Evolutionary conservation across 768 basidiomycete species (phyloP).

Genomic region (Boletales sp.): DNA sequence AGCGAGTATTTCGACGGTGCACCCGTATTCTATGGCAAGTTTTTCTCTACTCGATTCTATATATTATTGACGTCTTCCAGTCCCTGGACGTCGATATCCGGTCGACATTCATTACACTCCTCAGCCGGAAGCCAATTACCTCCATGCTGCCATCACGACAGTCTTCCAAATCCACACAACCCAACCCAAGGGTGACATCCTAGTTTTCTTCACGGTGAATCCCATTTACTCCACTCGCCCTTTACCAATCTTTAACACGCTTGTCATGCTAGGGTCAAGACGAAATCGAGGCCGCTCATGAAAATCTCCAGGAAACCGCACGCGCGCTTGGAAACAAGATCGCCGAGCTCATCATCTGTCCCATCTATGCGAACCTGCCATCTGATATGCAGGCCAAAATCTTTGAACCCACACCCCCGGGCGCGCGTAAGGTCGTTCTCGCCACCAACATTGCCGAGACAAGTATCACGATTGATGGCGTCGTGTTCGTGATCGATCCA

Average conservation of each 20-base stretch:
- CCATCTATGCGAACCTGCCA: constrained; percentile 98
- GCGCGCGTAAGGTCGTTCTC: constrained; percentile 94
- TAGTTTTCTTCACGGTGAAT: constrained; percentile 92
- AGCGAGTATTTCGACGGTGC: constrained; percentile 96
- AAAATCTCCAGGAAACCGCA: constrained; percentile 93
- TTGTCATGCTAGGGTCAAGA: constrained; percentile 73
- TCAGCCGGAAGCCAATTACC: constrained; percentile 98
- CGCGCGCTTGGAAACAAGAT: constrained; percentile 95
- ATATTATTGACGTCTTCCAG: constrained; percentile 37
- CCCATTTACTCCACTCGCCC: not conserved
- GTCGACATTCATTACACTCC: constrained; percentile 99
- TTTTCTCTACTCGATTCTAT: not conserved
- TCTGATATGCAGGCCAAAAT: constrained; percentile 99
- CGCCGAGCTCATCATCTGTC: constrained; percentile 89
- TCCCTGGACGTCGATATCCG: constrained; percentile 95
- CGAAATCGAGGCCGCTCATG: constrained; percentile 96
- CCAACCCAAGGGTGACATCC: constrained; percentile 94
- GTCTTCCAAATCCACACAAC: constrained; percentile 99
- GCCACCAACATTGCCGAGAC: constrained; percentile 99
- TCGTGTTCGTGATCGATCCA: constrained; percentile 98
- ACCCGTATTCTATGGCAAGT: constrained; percentile 87
- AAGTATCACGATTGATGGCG: constrained; percentile 98
- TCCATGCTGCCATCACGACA: constrained; percentile 97
- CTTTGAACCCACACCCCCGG: constrained; percentile 97
- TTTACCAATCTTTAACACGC: not conserved